Base-by-base conservation (phyloP, 495 filamentous ascomycete genomes). In the Aspergillus avenaceus region DNA sequence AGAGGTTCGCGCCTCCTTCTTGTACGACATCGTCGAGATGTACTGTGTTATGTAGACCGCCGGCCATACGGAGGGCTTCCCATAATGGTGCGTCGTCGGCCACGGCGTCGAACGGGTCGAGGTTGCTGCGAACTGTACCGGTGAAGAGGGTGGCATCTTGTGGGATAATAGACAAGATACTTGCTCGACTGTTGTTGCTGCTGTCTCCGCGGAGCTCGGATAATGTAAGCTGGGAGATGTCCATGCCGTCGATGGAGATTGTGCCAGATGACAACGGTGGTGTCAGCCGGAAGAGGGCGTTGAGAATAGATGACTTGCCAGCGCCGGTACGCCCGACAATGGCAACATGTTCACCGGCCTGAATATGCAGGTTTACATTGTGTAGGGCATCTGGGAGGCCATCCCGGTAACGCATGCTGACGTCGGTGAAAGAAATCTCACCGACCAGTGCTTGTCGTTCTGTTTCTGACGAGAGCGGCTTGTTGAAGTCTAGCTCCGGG, bases 321-420 rank as follows among this genome's bases (percentile, higher is more conserved):
- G 90, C 89, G 25, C 91, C 91, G 5, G 91, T 96, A 34, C 91
- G 77, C 23, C 90, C 90, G 31, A 95, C 89, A 41, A 96, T 87
- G 26, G 88, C 91, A 24, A 96, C 81, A 66, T 90, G 89, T 66
- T 92, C 84, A 3, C n/a, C n/a, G n/a, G n/a, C n/a, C n/a, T n/a
- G n/a, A n/a, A n/a, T n/a, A n/a, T n/a, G n/a, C n/a, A n/a, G n/a
- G n/a, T n/a, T n/a, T n/a, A n/a, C n/a, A n/a, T n/a, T n/a, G n/a
- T n/a, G n/a, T n/a, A n/a, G n/a, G n/a, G n/a, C n/a, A n/a, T n/a
- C n/a, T n/a, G n/a, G n/a, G n/a, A n/a, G n/a, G n/a, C n/a, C n/a
- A n/a, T n/a, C n/a, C n/a, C n/a, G n/a, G n/a, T n/a, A n/a, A n/a
- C n/a, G n/a, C n/a, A n/a, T n/a, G n/a, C n/a, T n/a, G n/a, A n/a